Evolutionary conservation across 495 filamentous ascomycete genomes (phyloP).

Genomic region (Penicillium lagena): DNA sequence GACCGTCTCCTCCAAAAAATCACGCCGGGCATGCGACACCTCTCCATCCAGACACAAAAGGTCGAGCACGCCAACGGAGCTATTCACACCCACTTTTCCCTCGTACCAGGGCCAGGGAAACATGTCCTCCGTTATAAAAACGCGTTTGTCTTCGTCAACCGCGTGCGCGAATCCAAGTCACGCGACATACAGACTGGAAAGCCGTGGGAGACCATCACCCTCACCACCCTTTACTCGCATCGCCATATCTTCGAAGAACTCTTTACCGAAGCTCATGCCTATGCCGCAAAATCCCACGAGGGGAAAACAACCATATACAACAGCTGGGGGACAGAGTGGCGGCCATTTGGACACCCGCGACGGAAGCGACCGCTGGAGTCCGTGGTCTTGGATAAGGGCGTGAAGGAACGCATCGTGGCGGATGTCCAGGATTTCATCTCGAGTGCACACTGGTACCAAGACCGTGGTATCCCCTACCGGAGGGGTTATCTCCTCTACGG

Average conservation of each 20-base stretch:
- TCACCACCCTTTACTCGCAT: conserved; percentile 85
- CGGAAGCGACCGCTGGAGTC: conserved; percentile 83
- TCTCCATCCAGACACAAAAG: conserved; percentile 61
- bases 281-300: conserved; percentile 69
- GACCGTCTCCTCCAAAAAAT: conserved; percentile 50
- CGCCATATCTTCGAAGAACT: conserved; percentile 80
- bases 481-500: conserved; percentile 92
- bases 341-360: conserved; percentile 77
- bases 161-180: conserved; percentile 71
- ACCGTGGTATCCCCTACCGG: conserved; percentile 91
- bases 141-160: conserved; percentile 77
- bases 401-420: conserved; percentile 77
- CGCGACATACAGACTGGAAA: conserved; percentile 68
- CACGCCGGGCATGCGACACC: conserved; percentile 59
- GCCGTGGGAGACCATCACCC: conserved; percentile 88
- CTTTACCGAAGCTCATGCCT: conserved; percentile 74
- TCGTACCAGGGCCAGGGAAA: conserved; percentile 85
- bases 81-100: conserved; percentile 69
- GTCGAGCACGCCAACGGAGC: conserved; percentile 55
- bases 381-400: conserved; percentile 77
- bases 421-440: conserved; percentile 81
- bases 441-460: conserved; percentile 81
- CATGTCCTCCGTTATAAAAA: conserved; percentile 82
- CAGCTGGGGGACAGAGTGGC: conserved; percentile 73
- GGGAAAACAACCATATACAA: conserved; percentile 95